Evolutionary conservation across 805 yeast species (phyloP).

Genomic region (Ogataea nakhonphanomensis): DNA sequence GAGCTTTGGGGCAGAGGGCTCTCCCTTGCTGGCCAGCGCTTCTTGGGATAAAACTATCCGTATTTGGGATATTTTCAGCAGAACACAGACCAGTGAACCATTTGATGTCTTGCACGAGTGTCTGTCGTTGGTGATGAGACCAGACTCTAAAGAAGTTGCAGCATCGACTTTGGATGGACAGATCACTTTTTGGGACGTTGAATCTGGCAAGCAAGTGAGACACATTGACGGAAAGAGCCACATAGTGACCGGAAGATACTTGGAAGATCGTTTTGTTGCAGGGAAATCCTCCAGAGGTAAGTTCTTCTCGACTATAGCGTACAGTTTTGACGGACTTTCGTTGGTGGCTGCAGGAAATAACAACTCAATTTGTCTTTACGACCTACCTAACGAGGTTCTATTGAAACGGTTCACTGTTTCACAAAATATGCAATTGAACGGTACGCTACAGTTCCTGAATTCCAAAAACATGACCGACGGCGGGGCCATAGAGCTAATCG

Average conservation of each 20-base stretch:
- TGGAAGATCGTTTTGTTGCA: slow-evolving; percentile 77
- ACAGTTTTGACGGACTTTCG: slow-evolving; percentile 85
- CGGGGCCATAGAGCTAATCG: slow-evolving; percentile 79
- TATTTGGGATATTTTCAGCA: slow-evolving; percentile 87
- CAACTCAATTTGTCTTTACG: slow-evolving; percentile 87
- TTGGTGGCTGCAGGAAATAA: slow-evolving; percentile 93
- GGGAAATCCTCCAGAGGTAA: slow-evolving; percentile 81
- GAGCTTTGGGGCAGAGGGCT: slow-evolving; percentile 77
- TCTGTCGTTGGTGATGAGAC: slow-evolving; percentile 76
- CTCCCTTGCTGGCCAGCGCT: slow-evolving; percentile 73
- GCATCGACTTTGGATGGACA: slow-evolving; percentile 89
- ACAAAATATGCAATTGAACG: slow-evolving; percentile 84
- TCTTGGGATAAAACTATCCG: slow-evolving; percentile 96
- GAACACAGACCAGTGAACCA: slow-evolving; percentile 88
- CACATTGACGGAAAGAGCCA: slow-evolving; percentile 84
- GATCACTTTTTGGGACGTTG: slow-evolving; percentile 78
- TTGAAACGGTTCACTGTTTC: slow-evolving; percentile 81
- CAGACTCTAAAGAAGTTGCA: slow-evolving; percentile 89
- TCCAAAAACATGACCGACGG: slow-evolving; percentile 83
- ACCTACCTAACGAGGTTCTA: slow-evolving; percentile 81
- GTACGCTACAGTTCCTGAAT: slow-evolving; percentile 76
- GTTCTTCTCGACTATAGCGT: slow-evolving; percentile 74
- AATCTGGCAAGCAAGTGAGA: slow-evolving; percentile 74
- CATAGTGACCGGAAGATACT: slow-evolving; percentile 79
- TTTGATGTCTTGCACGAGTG: slow-evolving; percentile 83